These are phyloP conservation scores for Sugiyamaella xylanicola DNA, from an alignment of 1,139 yeast species.

Conservation along the genomic window DNA sequence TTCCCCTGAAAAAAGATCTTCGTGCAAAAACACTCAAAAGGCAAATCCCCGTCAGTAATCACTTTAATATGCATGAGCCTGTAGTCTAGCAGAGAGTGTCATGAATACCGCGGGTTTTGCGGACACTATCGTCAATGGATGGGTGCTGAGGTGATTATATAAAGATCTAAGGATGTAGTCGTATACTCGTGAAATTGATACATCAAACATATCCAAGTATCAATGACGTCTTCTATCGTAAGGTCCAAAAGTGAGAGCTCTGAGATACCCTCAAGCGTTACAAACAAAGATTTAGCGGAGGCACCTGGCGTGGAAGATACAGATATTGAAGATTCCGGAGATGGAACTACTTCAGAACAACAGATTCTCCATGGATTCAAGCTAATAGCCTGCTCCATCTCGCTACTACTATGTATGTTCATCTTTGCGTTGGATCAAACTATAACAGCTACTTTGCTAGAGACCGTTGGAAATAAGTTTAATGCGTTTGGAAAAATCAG, in stretches of 20 bases:
- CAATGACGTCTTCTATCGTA: too few relatives aligned
- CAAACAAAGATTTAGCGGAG: too few relatives aligned
- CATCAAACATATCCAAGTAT: too few relatives aligned
- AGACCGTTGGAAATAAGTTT: slow-evolving; percentile 58
- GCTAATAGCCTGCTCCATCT: slow-evolving; percentile 48
- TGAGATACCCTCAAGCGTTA: too few relatives aligned
- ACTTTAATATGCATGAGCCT: background rate
- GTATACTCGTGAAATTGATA: too few relatives aligned
- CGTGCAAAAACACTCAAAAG: background rate
- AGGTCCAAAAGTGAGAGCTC: background rate
- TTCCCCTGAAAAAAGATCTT: background rate
- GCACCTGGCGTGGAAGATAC: background rate
- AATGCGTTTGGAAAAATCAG: slow-evolving; percentile 56
- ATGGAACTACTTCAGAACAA: slow-evolving; percentile 32
- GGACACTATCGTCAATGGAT: background rate
- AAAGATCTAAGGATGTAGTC: background rate
- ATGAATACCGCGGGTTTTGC: background rate
- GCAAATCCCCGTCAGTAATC: background rate
- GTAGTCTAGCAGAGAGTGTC: too few relatives aligned
- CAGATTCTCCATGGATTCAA: slow-evolving; percentile 49
- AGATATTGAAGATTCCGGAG: slow-evolving; percentile 26
- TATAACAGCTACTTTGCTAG: slow-evolving; percentile 59
- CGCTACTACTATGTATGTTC: slow-evolving; percentile 48
- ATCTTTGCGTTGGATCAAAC: slow-evolving; percentile 70
- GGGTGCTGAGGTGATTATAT: background rate